Base-by-base conservation (phyloP, 352 stramenopile genomes). In the Globisporangium apiculatum region DNA sequence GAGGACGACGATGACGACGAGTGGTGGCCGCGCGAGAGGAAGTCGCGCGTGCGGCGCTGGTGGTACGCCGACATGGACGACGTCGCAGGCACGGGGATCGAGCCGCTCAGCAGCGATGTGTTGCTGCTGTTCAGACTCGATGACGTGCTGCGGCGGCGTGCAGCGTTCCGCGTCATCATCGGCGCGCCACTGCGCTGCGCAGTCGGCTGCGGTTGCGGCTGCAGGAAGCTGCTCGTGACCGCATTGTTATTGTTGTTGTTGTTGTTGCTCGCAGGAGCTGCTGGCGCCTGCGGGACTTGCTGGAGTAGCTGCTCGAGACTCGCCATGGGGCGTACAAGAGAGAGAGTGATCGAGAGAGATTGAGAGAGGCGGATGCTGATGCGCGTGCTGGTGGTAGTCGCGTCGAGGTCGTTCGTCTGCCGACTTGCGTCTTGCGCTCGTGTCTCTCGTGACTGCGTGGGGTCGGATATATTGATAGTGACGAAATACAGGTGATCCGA, bases 1-100 rank as follows among this genome's bases (percentile, higher is more conserved):
- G 53, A 63, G 12, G 59, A 62, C 15, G 56, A 62, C 10, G 51
- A 64, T 8, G 63, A 69, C 12, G 58, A 66, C 50, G 59, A 66
- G 53, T 41, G 63, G 35, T 55, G 58, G 7, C 56, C 60, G 18
- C 65, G 61, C 11, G 36, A 62, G 42, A 63, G 37, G 31, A 64
- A 60, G 47, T 66, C 60, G 15, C 53, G 48, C 48, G 41, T 47
- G 52, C 53, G 56, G 24, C 49, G 56, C 35, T 61, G 58, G 53
- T 62, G 61, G 37, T 49, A 61, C 31, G 58, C 46, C 37, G 63
- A 50, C 48, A 65, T 60, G 37, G 57, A 62, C 43, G 58, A 45
- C 40, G 31, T n/a, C 47, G 41, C 10, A 11, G 65, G 61, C 50
- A 71, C 55, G 18, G 65, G 60, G 31, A 64, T 59, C 7, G 60